phyloP scores from a whole-genome alignment of 1,284 basidiomycete species.

The Marasmius oreades region DNA sequence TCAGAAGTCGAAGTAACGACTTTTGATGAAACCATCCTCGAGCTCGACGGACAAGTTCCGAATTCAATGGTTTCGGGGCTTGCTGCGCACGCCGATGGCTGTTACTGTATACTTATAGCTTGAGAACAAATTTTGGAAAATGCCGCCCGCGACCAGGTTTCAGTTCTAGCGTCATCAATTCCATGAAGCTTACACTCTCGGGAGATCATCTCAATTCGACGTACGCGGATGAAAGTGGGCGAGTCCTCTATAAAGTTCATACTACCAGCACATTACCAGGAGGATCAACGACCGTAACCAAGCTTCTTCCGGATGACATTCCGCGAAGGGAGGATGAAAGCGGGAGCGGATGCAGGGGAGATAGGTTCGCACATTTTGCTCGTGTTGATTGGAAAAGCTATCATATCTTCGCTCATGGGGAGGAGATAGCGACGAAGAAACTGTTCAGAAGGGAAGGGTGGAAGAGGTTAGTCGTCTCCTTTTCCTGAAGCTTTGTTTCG shows the following conservation, averaged over 20 bases:
- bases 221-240: not conserved
- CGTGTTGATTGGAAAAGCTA: not conserved
- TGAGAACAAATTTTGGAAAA: no score
- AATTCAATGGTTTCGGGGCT: no score
- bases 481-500: not conserved
- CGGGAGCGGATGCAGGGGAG: not conserved
- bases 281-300: not conserved
- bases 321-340: not conserved
- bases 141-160: no score
- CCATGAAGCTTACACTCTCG: not conserved
- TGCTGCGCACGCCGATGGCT: no score
- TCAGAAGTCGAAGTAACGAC: no score
- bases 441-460: not conserved
- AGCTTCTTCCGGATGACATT: not conserved
- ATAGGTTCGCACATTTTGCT: not conserved
- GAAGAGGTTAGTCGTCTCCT: not conserved
- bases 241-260: not conserved
- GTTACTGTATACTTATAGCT: no score
- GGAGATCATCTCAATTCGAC: not conserved
- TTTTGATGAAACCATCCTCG: no score
- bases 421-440: not conserved
- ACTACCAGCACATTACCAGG: not conserved
- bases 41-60: no score
- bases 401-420: not conserved
- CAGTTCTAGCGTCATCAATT: no score